These are phyloP conservation scores for Cyclocybe cylindracea DNA, from an alignment of 768 basidiomycete species.

Conservation along the genomic window DNA sequence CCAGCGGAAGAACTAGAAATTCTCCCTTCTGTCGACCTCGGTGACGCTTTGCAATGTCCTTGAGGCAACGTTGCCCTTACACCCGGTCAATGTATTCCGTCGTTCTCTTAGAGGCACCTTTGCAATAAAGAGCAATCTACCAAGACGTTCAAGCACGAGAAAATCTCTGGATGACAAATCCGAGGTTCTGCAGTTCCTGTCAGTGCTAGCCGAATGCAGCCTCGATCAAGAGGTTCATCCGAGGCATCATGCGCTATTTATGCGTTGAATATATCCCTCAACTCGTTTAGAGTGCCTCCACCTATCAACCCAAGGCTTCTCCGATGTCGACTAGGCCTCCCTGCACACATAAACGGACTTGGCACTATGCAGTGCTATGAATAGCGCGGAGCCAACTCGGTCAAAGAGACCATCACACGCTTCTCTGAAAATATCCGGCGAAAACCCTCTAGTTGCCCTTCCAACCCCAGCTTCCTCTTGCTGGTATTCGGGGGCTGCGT, in stretches of 20 bases:
- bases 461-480: not conserved
- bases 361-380: slow-evolving; percentile 6
- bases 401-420: slow-evolving; percentile 9
- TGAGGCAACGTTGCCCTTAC: not conserved
- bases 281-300: not conserved
- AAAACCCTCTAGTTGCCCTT: slow-evolving; percentile 1
- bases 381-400: slow-evolving; percentile 20
- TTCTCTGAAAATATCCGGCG: slow-evolving; percentile 8
- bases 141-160: not conserved
- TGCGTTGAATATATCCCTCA: slow-evolving; percentile 1
- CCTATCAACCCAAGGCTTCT: not conserved
- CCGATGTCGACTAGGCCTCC: not conserved
- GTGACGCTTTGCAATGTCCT: too few species aligned
- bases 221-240: slow-evolving; percentile 9
- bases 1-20: too few species aligned
- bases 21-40: too few species aligned
- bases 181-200: not conserved
- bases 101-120: not conserved
- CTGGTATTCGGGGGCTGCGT: too few species aligned
- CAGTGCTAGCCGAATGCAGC: not conserved
- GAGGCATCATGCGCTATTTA: slow-evolving; percentile 18
- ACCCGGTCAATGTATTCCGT: not conserved
- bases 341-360: slow-evolving; percentile 4
- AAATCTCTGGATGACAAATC: not conserved
- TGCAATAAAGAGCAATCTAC: not conserved